These are phyloP conservation scores for Apiotrichum brassicae DNA, from an alignment of 1,284 basidiomycete genomes.

Conservation along the genomic window DNA sequence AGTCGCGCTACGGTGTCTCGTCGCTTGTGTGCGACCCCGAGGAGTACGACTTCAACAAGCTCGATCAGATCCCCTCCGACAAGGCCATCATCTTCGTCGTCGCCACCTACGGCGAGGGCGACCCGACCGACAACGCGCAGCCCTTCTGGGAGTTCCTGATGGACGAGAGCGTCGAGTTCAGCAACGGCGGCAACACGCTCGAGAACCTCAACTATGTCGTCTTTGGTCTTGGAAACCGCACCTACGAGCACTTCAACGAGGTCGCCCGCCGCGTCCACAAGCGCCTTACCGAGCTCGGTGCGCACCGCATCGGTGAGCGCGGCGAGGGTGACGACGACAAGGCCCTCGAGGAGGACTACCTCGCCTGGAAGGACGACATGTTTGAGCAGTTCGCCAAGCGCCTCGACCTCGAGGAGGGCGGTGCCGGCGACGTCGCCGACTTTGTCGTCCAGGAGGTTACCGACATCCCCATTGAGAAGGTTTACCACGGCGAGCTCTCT, in stretches of 20 bases:
- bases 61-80: slow-evolving; percentile 83
- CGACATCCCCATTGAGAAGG: slow-evolving; percentile 67
- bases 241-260: slow-evolving; percentile 92
- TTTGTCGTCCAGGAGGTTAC: slow-evolving; percentile 78
- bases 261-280: slow-evolving; percentile 76
- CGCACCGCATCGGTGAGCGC: slow-evolving; percentile 74
- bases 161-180: slow-evolving; percentile 80
- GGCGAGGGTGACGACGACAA: slow-evolving; percentile 99
- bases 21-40: slow-evolving; percentile 93
- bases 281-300: slow-evolving; percentile 72
- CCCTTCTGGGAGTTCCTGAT: slow-evolving; percentile 85
- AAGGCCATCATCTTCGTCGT: slow-evolving; percentile 79
- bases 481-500: slow-evolving; percentile 86
- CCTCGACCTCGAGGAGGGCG: slow-evolving; percentile 89
- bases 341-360: slow-evolving; percentile 99
- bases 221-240: slow-evolving; percentile 90
- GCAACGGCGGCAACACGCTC: slow-evolving; percentile 58
- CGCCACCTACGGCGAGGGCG: slow-evolving; percentile 97
- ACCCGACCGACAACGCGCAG: slow-evolving; percentile 98
- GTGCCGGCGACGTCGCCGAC: slow-evolving; percentile 90
- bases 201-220: slow-evolving; percentile 89
- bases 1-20: slow-evolving; percentile 84
- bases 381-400: slow-evolving; percentile 77
- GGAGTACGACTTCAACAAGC: slow-evolving; percentile 94
- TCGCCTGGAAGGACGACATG: slow-evolving; percentile 99